Percentiles rank a stretch among this genome's conserved stretches.
These are phyloP conservation scores for Rosa lucieae DNA, from an alignment of 306 rosid species.

Conservation along the genomic window DNA sequence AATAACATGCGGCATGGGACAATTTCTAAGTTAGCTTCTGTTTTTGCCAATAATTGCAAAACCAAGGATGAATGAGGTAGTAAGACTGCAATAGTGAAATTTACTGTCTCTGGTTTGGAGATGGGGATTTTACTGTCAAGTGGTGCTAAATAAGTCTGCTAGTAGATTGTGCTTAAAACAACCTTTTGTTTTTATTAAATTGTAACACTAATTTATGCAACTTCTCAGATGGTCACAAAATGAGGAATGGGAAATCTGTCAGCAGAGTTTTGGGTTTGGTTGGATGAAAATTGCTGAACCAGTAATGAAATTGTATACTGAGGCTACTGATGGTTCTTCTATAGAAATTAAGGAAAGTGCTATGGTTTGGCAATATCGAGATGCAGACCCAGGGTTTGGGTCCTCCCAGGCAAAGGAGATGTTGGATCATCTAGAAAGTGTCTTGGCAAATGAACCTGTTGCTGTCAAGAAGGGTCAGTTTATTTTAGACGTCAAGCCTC, in stretches of 20 bases:
- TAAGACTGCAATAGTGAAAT: not conserved
- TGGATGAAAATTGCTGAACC: constrained; percentile 87
- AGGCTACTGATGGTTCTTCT: constrained; percentile 80
- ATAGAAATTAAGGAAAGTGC: constrained; percentile 81
- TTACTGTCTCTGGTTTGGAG: not conserved
- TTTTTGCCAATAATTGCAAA: not conserved
- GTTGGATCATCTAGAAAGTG: constrained; percentile 84
- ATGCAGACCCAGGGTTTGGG: constrained; percentile 75
- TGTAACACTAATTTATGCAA: not conserved
- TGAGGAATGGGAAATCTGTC: constrained; percentile 58
- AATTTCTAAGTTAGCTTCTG: not conserved
- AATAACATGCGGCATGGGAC: not conserved
- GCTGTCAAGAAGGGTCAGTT: constrained; percentile 78
- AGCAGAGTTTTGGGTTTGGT: constrained; percentile 57
- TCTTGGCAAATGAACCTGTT: constrained; percentile 85
- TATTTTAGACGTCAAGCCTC: constrained; percentile 80
- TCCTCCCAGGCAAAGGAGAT: constrained; percentile 85
- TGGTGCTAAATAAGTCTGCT: not conserved
- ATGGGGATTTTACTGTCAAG: not conserved
- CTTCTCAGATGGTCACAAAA: constrained; percentile 56
- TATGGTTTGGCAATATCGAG: constrained; percentile 78
- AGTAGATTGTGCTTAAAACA: not conserved
- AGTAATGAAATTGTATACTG: constrained; percentile 68
- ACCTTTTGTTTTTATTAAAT: not conserved
- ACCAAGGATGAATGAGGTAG: not conserved